A percentile compares a stretch with the other conserved stretches of the same genome.
These are phyloP conservation scores for Paxillus rubicundulus DNA, from an alignment of 768 basidiomycete species.

Conservation along the genomic window DNA sequence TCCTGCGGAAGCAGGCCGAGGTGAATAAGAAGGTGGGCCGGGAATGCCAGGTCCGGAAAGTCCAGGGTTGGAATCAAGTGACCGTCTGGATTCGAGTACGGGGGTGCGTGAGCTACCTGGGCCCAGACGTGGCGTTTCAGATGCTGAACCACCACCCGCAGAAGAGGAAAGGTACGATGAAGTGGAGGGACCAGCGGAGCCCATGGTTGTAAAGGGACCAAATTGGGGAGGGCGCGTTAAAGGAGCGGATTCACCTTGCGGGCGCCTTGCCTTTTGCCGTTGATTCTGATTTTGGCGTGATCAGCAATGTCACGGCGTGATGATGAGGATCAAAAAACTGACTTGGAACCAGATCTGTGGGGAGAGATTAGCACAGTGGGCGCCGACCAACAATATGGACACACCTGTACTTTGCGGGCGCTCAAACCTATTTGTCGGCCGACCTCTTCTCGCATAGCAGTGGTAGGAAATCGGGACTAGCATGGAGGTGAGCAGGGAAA, in stretches of 20 bases:
- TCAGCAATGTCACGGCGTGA: constrained; percentile 4
- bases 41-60: constrained; percentile 59
- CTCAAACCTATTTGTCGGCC: constrained; percentile 86
- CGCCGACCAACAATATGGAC: constrained; percentile 26
- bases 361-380: constrained; percentile 9
- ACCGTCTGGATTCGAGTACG: constrained; percentile 16
- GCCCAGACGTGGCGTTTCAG: constrained; percentile 14
- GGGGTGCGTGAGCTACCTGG: constrained; percentile 11
- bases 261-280: constrained; percentile 81
- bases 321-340: constrained; percentile 4
- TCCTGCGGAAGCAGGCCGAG: constrained; percentile 14
- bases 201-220: constrained; percentile 54
- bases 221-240: constrained; percentile 58
- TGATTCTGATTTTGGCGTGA: constrained; percentile 58
- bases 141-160: not conserved
- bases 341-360: constrained; percentile 89
- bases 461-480: constrained; percentile 87
- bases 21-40: constrained; percentile 28
- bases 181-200: constrained; percentile 31
- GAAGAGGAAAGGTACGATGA: constrained; percentile 15
- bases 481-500: not conserved
- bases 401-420: constrained; percentile 85
- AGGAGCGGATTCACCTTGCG: constrained; percentile 58
- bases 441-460: constrained; percentile 84
- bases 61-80: constrained; percentile 37